Evolutionary conservation across 345 rosid species (phyloP).

Genomic region (Kernera saxatilis): DNA sequence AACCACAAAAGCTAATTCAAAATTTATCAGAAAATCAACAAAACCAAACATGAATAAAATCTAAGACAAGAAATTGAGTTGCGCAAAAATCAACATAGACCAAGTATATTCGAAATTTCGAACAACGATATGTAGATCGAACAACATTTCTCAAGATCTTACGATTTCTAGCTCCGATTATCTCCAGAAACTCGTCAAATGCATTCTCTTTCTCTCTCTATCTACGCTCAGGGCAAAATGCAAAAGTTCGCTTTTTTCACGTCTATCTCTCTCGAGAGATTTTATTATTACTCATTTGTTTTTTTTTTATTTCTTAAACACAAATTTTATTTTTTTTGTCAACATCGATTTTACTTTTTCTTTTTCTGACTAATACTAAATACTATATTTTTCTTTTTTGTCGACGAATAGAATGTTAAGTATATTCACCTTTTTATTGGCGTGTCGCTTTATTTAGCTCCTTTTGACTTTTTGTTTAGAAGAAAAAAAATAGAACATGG

Average conservation of each 20-base stretch:
- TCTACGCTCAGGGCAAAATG: background rate
- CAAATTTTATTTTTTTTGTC: background rate
- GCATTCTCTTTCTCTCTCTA: conserved; percentile 20
- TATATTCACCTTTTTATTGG: conserved; percentile 10
- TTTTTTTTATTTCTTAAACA: background rate
- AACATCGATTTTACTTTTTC: conserved; percentile 4
- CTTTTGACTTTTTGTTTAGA: conserved; percentile 1
- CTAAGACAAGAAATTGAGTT: background rate
- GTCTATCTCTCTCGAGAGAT: conserved; percentile 4
- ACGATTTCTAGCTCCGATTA: conserved; percentile 14
- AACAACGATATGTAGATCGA: conserved; percentile 11
- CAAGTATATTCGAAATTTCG: conserved; percentile 2
- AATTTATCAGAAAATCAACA: background rate
- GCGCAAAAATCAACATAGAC: background rate
- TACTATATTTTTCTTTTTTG: background rate
- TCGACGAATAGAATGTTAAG: conserved; percentile 24
- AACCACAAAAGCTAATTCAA: background rate
- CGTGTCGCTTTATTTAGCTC: conserved; percentile 15
- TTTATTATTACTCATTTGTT: too few relatives aligned
- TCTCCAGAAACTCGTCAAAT: conserved; percentile 10
- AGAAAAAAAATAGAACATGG: background rate
- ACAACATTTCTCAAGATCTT: conserved; percentile 1
- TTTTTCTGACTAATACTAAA: background rate
- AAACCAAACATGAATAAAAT: background rate
- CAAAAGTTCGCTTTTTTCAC: conserved; percentile 20